These are phyloP conservation scores for Pyropia haitanensis DNA, from an alignment of 23 red algal species.

Conservation along the genomic window DNA sequence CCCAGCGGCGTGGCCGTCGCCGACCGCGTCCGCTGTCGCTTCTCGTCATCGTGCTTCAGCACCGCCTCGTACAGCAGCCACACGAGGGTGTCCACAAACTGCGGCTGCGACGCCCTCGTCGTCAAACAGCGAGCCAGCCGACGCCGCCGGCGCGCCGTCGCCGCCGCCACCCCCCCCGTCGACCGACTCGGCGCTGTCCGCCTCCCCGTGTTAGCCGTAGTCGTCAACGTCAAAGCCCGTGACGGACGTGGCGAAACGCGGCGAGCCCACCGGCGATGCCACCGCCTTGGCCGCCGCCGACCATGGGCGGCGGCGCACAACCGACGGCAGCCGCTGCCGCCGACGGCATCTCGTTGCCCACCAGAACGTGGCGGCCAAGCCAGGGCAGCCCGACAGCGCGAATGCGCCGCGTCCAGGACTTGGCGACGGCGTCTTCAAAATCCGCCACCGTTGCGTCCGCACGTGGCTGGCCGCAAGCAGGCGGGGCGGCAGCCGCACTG, in stretches of 20 bases:
- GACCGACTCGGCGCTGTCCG: no score
- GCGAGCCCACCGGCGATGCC: no score
- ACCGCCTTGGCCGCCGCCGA: no score
- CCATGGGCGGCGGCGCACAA: no score
- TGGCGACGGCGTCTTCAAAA: conserved; percentile 49
- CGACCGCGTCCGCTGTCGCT: not conserved
- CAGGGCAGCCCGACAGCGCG: conserved; percentile 16
- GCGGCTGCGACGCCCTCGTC: conserved; percentile 32
- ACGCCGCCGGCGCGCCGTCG: no score
- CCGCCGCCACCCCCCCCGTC: no score
- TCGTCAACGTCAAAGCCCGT: no score
- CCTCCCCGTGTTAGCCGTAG: no score
- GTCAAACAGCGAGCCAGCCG: no score
- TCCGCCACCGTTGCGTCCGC: conserved; percentile 58
- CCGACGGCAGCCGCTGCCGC: conserved; percentile 2
- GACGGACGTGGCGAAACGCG: no score
- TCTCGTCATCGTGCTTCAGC: conserved; percentile 42
- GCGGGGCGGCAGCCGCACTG: conserved; percentile 46
- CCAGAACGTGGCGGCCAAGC: conserved; percentile 57
- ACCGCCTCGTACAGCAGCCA: conserved; percentile 87
- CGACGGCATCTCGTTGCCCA: conserved; percentile 28
- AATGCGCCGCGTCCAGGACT: no score
- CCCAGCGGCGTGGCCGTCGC: not conserved
- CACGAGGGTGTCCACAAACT: conserved; percentile 85
- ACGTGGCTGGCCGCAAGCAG: conserved; percentile 52